Evolutionary conservation across 2,329 filamentous ascomycete species (phyloP), one percentile per base, ranked within the genome.

Genomic region (Trichophyton schoenleinii): DNA sequence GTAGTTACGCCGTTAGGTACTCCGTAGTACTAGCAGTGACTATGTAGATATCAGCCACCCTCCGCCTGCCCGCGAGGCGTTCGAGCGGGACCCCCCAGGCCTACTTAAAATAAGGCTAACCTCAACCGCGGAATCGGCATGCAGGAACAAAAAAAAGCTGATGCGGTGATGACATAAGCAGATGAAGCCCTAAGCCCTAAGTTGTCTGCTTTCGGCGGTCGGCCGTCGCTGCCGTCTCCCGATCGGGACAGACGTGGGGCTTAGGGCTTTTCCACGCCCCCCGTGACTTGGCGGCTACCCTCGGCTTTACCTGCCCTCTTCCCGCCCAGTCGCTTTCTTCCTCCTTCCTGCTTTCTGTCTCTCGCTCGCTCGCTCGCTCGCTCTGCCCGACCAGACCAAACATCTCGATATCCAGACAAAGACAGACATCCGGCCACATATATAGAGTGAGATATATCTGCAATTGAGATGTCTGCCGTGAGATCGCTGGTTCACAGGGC

Each of bases 401-500:
- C 20, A 15, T 38, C 34, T 38, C 34, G 34, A 38, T 38, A 48
- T 36, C 22, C 49, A n/a, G 15, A n/a, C 41, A n/a, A n/a, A 6
- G 18, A 18, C 18, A 8, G 22, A 53, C 22, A 31, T 53, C 28
- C 25, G 59, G 3, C 53, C 53, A 9, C 9, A 15, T 31, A 48
- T 11, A 48, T 7, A 48, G n/a, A 20, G n/a, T 22, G 44, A 20
- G 28, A 53, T 53, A 53, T n/a, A 20, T 18, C 44, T 53, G 49
- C 28, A 28, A 53, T 31, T 31, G 49, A 34, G 22, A 53, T 53
- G 49, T 53, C 49, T 53, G 59, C 49, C 46, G 64, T 66, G 64
- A 61, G 60, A 41, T 63, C 61, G 48, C 55, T 73, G 62, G 71
- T 70, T 60, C 69, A 67, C 52, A 69, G 69, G 65, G 63, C 67